A percentile compares a stretch with the other conserved stretches of the same genome.
Conservation (phyloP, 2,329 filamentous ascomycete species). For the Taxawa tesnikishii region DNA sequence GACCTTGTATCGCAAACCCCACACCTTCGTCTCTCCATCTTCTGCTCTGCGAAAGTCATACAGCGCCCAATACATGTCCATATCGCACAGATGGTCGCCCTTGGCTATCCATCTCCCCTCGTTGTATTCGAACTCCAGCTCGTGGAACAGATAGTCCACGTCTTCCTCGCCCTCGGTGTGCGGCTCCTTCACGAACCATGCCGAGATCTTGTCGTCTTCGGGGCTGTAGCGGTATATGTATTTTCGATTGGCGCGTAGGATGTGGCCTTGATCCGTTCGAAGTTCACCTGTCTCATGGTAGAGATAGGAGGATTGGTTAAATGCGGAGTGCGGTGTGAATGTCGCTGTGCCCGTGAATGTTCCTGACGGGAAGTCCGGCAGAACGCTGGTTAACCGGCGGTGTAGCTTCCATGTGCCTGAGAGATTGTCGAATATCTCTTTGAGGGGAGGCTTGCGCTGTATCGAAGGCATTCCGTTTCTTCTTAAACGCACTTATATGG, state of each 20-base stretch:
- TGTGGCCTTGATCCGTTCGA: conserved; percentile 21
- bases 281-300: conserved; percentile 23
- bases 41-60: conserved; percentile 47
- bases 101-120: conserved; percentile 44
- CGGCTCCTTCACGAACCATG: conserved; percentile 66
- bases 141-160: conserved; percentile 65
- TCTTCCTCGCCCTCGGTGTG: conserved; percentile 23
- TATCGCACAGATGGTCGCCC: conserved; percentile 56
- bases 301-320: conserved; percentile 14
- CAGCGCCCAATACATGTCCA: conserved; percentile 59
- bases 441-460: conserved; percentile 7
- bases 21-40: conserved; percentile 15
- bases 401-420: conserved; percentile 21
- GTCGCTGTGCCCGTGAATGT: conserved; percentile 22
- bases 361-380: conserved; percentile 22
- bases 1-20: conserved; percentile 23
- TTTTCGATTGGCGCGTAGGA: conserved; percentile 50
- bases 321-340: conserved; percentile 17
- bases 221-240: conserved; percentile 65
- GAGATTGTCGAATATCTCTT: conserved; percentile 19
- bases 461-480: no score
- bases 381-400: conserved; percentile 17
- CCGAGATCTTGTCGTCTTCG: conserved; percentile 48
- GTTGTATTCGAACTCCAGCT: conserved; percentile 46
- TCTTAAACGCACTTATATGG: no score